Base-by-base conservation (phyloP, 1,139 yeast genomes). In the Saccharomycopsis crataegensis region DNA sequence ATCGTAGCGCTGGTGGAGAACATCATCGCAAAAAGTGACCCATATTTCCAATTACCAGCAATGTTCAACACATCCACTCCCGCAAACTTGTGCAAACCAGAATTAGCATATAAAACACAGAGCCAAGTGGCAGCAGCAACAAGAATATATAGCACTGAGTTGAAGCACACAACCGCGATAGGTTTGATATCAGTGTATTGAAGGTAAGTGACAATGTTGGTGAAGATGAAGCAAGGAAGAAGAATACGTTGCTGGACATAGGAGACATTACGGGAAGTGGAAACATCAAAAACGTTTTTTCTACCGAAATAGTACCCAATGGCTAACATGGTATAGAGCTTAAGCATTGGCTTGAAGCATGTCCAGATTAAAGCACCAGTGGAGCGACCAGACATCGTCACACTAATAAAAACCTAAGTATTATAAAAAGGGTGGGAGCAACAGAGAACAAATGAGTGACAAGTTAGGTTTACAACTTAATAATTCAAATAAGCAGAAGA, bases 21-120 rank as follows among this genome's bases (percentile, higher is more conserved):
- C 53, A 57, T 50, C 40, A 52, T n/a, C 7, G 43, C 41, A 36
- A 57, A 55, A 78, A 66, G 40, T 79, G 70, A 0, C 17, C 96
- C 96, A 52, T 96, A 96, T 49, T 78, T 70, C 95, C 96, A 90
- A 31, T 12, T 14, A 12, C 11, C 14, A 33, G 46, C 38, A 45
- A 22, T n/a, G 31, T 17, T 7, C 14, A 37, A 12, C 28, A 38
- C 8, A 9, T 43, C 9, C 9, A 49, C 8, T 22, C 28, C 28
- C 33, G 31, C 12, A n/a, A 44, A 36, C 43, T 14, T 8, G n/a
- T n/a, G 17, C 17, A 45, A 45, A 43, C 34, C 34, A 28, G 36
- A 16, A 37, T 16, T 8, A 36, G 32, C 32, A 14, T 14, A 11
- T n/a, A 36, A 36, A 12, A 31, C 37, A 28, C n/a, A 11, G 11